Evolutionary conservation across 169 alveolate species (phyloP).

Genomic region (Perkinsus chesapeaki): DNA sequence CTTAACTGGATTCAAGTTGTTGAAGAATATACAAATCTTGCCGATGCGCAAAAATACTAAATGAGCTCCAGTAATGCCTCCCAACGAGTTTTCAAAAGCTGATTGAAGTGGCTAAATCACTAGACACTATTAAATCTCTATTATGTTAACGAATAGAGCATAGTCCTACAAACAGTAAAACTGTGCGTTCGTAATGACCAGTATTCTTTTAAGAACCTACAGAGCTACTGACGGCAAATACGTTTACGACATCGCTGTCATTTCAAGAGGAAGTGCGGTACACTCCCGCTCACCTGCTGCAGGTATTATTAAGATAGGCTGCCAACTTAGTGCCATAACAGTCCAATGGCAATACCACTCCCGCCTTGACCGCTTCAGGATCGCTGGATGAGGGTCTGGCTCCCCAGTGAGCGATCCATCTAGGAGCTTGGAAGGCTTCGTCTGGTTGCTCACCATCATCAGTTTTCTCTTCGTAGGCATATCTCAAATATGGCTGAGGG

Average conservation of each 20-base stretch:
- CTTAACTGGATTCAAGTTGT: no score
- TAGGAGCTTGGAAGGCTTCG: background rate
- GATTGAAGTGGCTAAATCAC: no score
- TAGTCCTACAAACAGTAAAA: no score
- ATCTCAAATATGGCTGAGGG: background rate
- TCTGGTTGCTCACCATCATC: background rate
- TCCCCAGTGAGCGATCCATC: background rate
- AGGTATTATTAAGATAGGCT: background rate
- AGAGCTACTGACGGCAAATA: no score
- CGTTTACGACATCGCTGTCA: no score
- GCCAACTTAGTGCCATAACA: background rate
- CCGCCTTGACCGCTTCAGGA: background rate
- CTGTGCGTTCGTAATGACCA: no score
- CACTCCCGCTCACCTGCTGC: background rate
- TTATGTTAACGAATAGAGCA: no score
- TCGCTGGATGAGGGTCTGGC: background rate
- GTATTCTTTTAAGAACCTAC: no score
- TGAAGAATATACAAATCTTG: no score
- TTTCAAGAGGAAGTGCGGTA: no score
- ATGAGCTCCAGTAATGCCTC: background rate
- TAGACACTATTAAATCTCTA: no score
- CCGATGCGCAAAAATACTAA: no score
- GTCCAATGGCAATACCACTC: background rate
- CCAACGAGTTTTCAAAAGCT: background rate
- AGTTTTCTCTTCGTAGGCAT: background rate